Conservation (phyloP, 257 asterid genomes). For the Penstemon eatonii region DNA sequence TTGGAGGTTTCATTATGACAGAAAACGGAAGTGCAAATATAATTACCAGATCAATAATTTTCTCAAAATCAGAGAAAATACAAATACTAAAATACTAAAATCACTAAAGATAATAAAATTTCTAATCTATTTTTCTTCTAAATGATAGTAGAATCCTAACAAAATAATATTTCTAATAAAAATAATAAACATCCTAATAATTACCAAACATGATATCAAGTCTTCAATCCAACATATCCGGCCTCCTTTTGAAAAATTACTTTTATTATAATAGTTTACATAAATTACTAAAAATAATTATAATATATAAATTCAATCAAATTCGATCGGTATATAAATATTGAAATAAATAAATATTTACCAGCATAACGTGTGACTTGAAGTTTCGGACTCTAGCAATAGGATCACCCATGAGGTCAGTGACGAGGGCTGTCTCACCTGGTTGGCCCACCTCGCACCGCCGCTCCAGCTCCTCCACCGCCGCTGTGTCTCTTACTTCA, state of each 20-base stretch:
- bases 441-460: constrained; percentile 72
- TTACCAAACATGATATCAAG: no score
- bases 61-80: no score
- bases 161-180: no score
- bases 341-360: constrained; percentile 17
- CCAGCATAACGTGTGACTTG: constrained; percentile 68
- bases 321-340: no score
- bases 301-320: no score
- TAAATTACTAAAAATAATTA: no score
- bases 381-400: constrained; percentile 64
- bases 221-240: no score
- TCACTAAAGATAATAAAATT: no score
- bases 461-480: constrained; percentile 74
- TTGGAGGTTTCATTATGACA: no score
- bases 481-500: constrained; percentile 52
- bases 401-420: constrained; percentile 89
- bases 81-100: not conserved
- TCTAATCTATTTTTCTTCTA: no score
- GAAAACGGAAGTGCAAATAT: not conserved
- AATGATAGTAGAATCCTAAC: no score
- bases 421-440: constrained; percentile 63
- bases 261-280: not conserved
- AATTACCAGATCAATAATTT: not conserved
- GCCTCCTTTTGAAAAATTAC: not conserved
- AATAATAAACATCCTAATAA: no score